phyloP scores from a whole-genome alignment of 768 basidiomycete genomes.

The button mushroom (Agaricus bisporus) region DNA sequence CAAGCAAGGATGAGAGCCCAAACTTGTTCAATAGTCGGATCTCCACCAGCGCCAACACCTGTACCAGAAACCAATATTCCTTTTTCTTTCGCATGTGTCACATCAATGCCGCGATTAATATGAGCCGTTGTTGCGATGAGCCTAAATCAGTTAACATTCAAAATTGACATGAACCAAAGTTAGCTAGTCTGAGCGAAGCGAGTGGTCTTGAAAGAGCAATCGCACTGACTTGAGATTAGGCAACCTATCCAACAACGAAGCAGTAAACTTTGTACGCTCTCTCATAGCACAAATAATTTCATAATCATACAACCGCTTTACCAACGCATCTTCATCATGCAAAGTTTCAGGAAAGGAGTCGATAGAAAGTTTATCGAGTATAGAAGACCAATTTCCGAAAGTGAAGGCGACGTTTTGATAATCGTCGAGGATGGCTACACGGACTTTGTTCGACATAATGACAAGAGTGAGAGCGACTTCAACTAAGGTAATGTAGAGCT shows the following conservation, averaged over 20 bases:
- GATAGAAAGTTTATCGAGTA: conserved; percentile 27
- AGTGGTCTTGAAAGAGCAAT: not conserved
- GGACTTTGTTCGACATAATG: conserved; percentile 13
- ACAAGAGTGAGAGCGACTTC: no score
- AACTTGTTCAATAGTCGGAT: conserved; percentile 56
- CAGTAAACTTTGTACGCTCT: conserved; percentile 54
- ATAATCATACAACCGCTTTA: conserved; percentile 42
- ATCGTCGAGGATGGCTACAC: conserved; percentile 56
- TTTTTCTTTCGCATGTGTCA: conserved; percentile 36
- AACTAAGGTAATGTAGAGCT: no score
- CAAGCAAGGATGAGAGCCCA: conserved; percentile 57
- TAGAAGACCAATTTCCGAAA: conserved; percentile 46
- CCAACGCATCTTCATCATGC: conserved; percentile 43
- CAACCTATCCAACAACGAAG: conserved; percentile 42
- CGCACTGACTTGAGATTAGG: conserved; percentile 45
- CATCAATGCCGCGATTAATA: conserved; percentile 44
- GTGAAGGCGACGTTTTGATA: conserved; percentile 49
- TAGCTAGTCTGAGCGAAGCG: no score
- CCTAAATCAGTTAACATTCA: conserved; percentile 15
- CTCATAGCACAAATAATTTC: conserved; percentile 61
- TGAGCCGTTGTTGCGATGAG: conserved; percentile 55
- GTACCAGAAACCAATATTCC: conserved; percentile 53
- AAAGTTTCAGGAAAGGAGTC: conserved; percentile 49
- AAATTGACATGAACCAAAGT: no score
- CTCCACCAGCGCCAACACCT: conserved; percentile 24